Evolutionary conservation across 768 basidiomycete genomes (phyloP), one percentile per base, ranked within the genome.

Genomic region (Suillus fuscotomentosus): DNA sequence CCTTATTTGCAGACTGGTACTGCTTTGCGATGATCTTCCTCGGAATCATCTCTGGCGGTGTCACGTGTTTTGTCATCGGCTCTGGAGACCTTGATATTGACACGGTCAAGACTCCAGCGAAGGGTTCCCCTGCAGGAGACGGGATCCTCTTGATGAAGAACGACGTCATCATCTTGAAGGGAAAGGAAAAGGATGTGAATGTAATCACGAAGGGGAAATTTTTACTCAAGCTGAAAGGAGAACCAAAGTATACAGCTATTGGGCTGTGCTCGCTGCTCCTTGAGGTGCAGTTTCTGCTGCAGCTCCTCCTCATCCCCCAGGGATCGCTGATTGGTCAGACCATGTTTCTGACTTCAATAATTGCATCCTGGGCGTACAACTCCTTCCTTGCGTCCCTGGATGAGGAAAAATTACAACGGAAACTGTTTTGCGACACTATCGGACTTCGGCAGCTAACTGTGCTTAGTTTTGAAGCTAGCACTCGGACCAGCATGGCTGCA

Each of bases 291-390:
- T 73, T 75, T 65, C 65, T 78, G 53, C 63, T 69, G 34, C 74
- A 77, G 63, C 69, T 78, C 42, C 68, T 77, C 48, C 70, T 77
- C 62, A 69, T 76, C 34, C 76, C 76, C 1, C 73, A 75, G 39
- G 72, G 70, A n/a, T 66, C 69, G 5, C 57, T 76, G 4, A 75
- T 78, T 36, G 74, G 76, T 22, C 74, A 76, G 65, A 64, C 71
- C 63, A 71, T 77, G 72, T 76, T 77, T 56, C 51, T 78, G 36
- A 5, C 63, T 54, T 71, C 73, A 5, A 65, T 77, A 47, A 63
- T 60, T n/a, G 69, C 67, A 4, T 76, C 75, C 13, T 78, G 75
- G 77, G 34, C 48, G 22, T 72, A 77, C 61, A 74, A 75, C n/a
- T 69, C 67, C 22, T 73, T 69, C 54, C 67, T 78, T 11, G 70